Base-by-base conservation (phyloP, 176 grass and related monocot species). In the Eragrostis curvula region DNA sequence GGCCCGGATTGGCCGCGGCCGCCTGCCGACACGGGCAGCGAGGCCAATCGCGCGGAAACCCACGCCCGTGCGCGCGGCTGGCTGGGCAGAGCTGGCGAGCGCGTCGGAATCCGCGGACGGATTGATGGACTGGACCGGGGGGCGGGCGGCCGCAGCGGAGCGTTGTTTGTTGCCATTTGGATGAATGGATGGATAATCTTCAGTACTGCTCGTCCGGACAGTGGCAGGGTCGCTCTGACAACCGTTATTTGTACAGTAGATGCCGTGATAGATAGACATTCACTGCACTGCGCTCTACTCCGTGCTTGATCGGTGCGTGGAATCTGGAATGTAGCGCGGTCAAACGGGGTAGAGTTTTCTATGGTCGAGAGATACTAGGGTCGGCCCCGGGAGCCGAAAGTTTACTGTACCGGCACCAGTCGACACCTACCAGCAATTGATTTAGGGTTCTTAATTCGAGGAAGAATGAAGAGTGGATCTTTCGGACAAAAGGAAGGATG, bases 11-110 rank as follows among this genome's bases (percentile, higher is more conserved):
- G 66, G 60, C 18, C 68, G 79, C 40, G 29, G 53, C 68, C 75
- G 32, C 32, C 68, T 83, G 79, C 66, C 74, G 86, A 92, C 83
- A 58, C 65, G 80, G 51, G 50, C 13, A 25, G 23, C 51, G 89
- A 73, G 68, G 82, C 65, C 71, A 79, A 24, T 57, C 11, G 41
- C 32, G 18, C 75, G 76, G 62, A 79, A 79, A 79, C 29, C 77
- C 61, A 79, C 61, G 61, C 12, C 18, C 50, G 72, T n/a, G 71
- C 49, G 71, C 8, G 48, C 66, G 30, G 66, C 32, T 23, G 43
- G 8, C 2, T n/a, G 71, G 36, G 47, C 18, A 9, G 52, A 24
- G 51, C 41, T 46, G 32, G 32, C 32, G 5, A 46, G 67, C 73
- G 18, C 70, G 43, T 81, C 65, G 82, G 79, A 71, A 70, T 63